Evolutionary conservation across 345 rosid genomes (phyloP), one percentile per base, ranked within the genome.

Genomic region (Clausena lansium): DNA sequence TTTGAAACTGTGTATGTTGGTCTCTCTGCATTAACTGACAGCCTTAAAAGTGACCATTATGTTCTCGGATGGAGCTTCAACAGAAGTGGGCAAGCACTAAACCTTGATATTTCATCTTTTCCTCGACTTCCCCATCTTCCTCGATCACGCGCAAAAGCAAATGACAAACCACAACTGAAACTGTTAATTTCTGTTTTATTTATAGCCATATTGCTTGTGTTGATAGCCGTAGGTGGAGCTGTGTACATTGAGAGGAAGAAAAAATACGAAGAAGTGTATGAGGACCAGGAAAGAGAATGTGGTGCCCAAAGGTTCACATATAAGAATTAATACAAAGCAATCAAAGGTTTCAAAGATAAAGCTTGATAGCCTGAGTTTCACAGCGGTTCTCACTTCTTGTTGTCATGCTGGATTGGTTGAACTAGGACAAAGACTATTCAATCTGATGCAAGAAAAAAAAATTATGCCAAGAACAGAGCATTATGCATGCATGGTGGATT

Each of bases 401-500:
- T 27, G 62, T 65, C 9, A 76, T 76, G 15, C 67, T 45, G 13
- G 73, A 76, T 75, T 30, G 32, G 32, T 30, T 30, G 32, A 30
- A 30, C 32, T 30, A 30, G 32, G 32, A 30, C 32, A 30, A 30
- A 85, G 80, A 27, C n/a, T 93, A 80, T 91, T 95, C 84, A 60
- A 38, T 30, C 68, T 47, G 83, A 95, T 93, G 96, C 93, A 90
- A 76, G 90, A 83, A 64, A 85, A 84, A 76, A 76, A 80, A 28
- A 89, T 95, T 35, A 60, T 50, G 15, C 92, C 93, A 24, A 95
- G 96, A 79, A 47, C 86, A 52, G 98, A 93, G 86, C 99, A 95
- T 83, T 88, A 88, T 69, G 94, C 98, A 25, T 88, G 93, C 83
- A 80, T 92, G 83, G 96, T 90, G 81, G 97, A 92, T 88, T 91